Evolutionary conservation across 148 eudicot genomes (phyloP), one percentile per base, ranked within the genome.

Genomic region (Persicaria maculosa): DNA sequence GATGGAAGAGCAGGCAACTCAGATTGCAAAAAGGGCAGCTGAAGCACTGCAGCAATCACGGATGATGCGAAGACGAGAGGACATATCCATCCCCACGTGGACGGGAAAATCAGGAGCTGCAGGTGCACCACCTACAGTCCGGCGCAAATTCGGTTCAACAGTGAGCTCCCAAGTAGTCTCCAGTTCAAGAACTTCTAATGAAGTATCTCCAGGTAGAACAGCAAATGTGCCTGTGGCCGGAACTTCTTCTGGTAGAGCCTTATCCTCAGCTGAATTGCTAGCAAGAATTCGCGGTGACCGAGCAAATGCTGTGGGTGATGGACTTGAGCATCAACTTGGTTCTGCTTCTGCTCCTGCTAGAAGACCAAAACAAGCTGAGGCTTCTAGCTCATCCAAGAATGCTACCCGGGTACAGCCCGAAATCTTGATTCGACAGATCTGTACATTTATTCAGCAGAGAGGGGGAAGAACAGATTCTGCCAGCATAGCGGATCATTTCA

Each of bases 21-120:
- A 84, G 75, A 88, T 95, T 17, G 98, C 98, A 40, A 93, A 86
- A 70, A 87, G 96, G 79, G 98, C 98, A 64, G 97, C 98, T 20
- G 96, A 95, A 83, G 98, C 98, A 48, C 80, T 95, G 61, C 92
- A 96, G 36, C 89, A 88, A 64, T 95, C 98, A 40, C 84, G 97
- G 31, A 87, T 92, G 85, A 86, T 90, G 48, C 80, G 97, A 68
- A 90, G 90, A 81, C 90, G 77, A 78, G 93, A 88, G 80, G 90
- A 90, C 58, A 68, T 92, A 62, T 74, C 98, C 2, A 65, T 92
- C 44, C 98, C 98, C 1, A 95, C 98, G 48, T 95, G 97, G 98
- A 95, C 98, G 0, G 98, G 97, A 40, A 88, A 77, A 81, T 83
- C 98, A 6, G 97, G 96, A 20, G 90, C 89, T 53, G 98, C 98